Evolutionary conservation across 768 basidiomycete species (phyloP).

Genomic region (Pleurotus eryngii): DNA sequence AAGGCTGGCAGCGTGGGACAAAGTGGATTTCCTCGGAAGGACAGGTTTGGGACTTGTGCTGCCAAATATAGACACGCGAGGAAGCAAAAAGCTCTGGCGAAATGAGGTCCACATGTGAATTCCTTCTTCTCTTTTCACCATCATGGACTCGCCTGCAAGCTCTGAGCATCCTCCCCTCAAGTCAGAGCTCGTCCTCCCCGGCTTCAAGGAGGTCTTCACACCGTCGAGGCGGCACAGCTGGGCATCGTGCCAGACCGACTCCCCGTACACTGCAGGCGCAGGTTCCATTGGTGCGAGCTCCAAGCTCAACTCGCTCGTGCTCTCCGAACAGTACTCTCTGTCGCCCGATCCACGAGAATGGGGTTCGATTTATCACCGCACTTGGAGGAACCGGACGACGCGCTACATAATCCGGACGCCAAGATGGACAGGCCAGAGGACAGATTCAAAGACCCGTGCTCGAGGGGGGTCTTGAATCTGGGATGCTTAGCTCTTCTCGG

Average conservation of each 20-base stretch:
- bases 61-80: neutral
- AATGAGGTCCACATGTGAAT: neutral
- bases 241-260: conserved; percentile 8
- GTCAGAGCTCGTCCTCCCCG: neutral
- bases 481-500: conserved; percentile 64
- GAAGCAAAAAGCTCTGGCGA: neutral
- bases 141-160: conserved; percentile 1
- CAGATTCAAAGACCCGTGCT: conserved; percentile 29
- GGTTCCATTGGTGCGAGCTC: conserved; percentile 8
- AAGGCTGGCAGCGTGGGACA: too few species aligned
- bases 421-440: conserved; percentile 28
- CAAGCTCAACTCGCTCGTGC: neutral
- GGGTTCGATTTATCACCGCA: conserved; percentile 56
- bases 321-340: conserved; percentile 50
- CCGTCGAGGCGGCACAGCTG: conserved; percentile 3
- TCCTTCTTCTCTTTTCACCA: neutral
- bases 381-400: conserved; percentile 64
- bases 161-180: neutral
- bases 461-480: conserved; percentile 53
- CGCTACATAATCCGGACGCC: conserved; percentile 64
- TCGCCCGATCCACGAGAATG: conserved; percentile 64
- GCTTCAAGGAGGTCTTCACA: neutral
- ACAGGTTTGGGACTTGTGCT: neutral
- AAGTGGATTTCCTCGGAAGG: neutral
- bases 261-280: conserved; percentile 11